Evolutionary conservation across 2,329 filamentous ascomycete genomes (phyloP), one percentile per base, ranked within the genome.

Genomic region (Paecilomyces fulvus): DNA sequence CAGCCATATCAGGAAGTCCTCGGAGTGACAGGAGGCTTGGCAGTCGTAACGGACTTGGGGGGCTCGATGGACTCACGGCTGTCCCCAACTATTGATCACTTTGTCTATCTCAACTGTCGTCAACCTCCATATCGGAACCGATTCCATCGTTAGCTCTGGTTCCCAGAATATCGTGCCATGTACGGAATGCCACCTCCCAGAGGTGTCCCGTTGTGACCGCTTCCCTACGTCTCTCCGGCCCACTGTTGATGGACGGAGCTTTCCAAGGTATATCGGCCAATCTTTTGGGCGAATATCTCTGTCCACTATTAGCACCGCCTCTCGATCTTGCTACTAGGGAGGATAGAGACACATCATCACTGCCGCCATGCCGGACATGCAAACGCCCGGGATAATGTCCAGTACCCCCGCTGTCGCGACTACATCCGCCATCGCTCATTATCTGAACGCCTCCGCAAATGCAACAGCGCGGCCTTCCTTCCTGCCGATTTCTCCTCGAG

Each of bases 401-500:
- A 64, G 60, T 28, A 61, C 63, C 20, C 56, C 66, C 31, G 58
- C 61, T 55, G 58, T 49, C 10, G 53, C 60, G 21, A 49, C 58
- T 28, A 52, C 59, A 28, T 51, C 59, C 28, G 53, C 65, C 12
- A 51, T 65, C 1, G 51, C 59, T 2, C 61, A 66, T 28, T 57
- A 60, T 11, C 53, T 68, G 9, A 66, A 59, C 23, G 59, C 63
- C n/a, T 61, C 63, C 20, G 56, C 62, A 10, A 61, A 61, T 51
- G 14, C 51, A 14, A 54, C 61, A 23, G 49, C 64, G 49, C 52
- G 57, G 49, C 51, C 51, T 30, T 66, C 65, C 46, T 55, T 66
- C 30, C 51, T 66, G 23, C 63, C 68, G 11, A 63, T 66, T 17
- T 66, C 67, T 20, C 60, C 66, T 10, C 67, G 66, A 55, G 67